Base-by-base conservation (phyloP, 1,139 yeast species). In the Lodderomyces metapsilosis region DNA sequence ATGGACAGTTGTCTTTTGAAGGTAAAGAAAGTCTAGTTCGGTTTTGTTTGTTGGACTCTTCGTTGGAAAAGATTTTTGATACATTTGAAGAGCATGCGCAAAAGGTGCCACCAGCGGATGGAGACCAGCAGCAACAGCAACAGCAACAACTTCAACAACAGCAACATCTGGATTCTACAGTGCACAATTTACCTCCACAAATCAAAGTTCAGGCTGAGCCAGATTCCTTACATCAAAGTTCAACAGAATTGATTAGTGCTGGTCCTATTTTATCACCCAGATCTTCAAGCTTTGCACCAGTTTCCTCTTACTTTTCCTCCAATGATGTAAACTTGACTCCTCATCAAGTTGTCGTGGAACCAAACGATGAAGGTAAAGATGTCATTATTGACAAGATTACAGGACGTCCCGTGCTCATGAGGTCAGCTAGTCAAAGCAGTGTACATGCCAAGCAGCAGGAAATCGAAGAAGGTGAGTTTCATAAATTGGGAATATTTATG, bases 381-480 rank as follows among this genome's bases (percentile, higher is more conserved):
- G 69, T 74, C 6, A 82, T 88, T 1, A 71, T 84, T 45, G 92
- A 84, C 62, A 72, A 79, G 42, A 65, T 74, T 23, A 84, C 92
- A 0, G 94, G 94, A 35, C 68, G 83, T 48, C 88, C 91, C 1
- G 81, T 84, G 16, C 64, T 83, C 45, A 73, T 81, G 63, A 72
- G 82, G 52, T 77, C 82, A 3, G 66, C 79, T 5, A 82, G 88
- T 1, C 84, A 78, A 49, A 81, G 88, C 0, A 81, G 87, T 0
- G 55, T 78, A 5, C 81, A 81, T 51, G 85, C 89, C 16, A 84
- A 80, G 57, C 80, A 76, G 50, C 88, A 84, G 58, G 96, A 88
- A 54, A 80, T 82, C 48, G 97, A 89, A 61, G 97, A 89, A 68
- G 97, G 96, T 50, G 95, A 87, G 55, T 74, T 88, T 48, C 96